These are phyloP conservation scores for Alternaria gansuensis DNA, from an alignment of 2,329 filamentous ascomycete genomes.

Conservation along the genomic window DNA sequence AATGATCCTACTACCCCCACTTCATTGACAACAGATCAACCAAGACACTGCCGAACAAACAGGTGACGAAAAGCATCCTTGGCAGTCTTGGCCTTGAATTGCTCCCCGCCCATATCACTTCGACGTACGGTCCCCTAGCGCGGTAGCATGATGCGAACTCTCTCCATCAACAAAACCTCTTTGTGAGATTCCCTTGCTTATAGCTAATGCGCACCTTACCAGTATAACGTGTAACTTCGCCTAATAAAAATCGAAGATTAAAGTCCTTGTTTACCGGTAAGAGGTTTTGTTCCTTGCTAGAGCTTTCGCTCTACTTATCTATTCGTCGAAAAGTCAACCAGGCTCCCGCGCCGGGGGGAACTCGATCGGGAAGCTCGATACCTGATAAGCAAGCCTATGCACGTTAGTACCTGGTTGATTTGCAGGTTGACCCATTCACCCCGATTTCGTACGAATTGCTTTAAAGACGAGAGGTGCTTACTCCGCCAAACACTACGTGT, in stretches of 20 bases:
- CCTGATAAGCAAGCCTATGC: slow-evolving; percentile 3
- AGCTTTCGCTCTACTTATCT: too few species aligned
- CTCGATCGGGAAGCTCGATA: slow-evolving; percentile 39
- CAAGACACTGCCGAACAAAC: slow-evolving; percentile 10
- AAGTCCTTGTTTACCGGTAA: too few species aligned
- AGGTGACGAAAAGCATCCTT: slow-evolving; percentile 23
- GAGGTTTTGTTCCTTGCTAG: too few species aligned
- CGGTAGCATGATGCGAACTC: too few species aligned
- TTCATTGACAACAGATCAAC: background rate
- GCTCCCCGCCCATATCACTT: slow-evolving; percentile 28
- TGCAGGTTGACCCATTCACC: background rate
- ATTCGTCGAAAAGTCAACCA: too few species aligned
- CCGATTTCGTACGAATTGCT: background rate
- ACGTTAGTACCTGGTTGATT: background rate
- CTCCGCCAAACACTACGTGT: background rate
- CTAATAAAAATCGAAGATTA: too few species aligned
- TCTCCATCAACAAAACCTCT: too few species aligned
- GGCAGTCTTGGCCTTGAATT: slow-evolving; percentile 35
- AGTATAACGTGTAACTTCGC: too few species aligned
- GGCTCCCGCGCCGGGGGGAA: too few species aligned
- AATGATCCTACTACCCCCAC: background rate
- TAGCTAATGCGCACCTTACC: too few species aligned
- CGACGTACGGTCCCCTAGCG: too few species aligned
- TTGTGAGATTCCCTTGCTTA: too few species aligned
- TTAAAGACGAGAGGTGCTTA: slow-evolving; percentile 2